Evolutionary conservation across 2,329 filamentous ascomycete genomes (phyloP), one percentile per base, ranked within the genome.

Genomic region (Chrysoporthe austroafricana): DNA sequence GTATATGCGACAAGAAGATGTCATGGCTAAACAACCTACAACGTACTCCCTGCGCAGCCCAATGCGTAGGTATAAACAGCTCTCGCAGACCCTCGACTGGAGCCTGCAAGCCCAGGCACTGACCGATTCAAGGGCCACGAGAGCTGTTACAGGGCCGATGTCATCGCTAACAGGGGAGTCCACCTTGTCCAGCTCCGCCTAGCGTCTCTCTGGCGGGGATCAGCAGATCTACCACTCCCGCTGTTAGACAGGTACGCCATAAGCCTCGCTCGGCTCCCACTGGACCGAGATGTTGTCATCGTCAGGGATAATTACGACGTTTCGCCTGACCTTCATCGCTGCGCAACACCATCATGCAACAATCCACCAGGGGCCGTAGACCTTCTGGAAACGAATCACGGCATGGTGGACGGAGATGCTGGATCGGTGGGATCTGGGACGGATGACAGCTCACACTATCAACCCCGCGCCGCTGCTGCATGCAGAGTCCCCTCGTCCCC

Each of bases 241-340:
- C 36, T 58, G 21, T 16, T 36, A 32, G 16, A 18, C 43, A 26
- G 21, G 42, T 50, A 21, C 32, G 5, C 2, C 13, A 48, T 13
- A 11, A 44, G 4, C 26, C 9, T 36, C 26, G 21, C 57, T 26
- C 32, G 60, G 43, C 34, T 48, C 54, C 50, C 26, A 67, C 64
- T 67, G 64, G 67, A 42, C 26, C 39, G 39, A 57, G 43, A 68
- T 70, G 66, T 60, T 57, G 63, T 48, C 50, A 68, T 68, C 21
- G 39, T 16, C 59, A 57, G 57, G 65, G 50, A 21, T 11, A 3
- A 67, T 67, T 48, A 62, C 57, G 62, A 64, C 48, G 42, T 21
- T 14, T 56, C 26, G 21, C 26, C 50, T 26, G 16, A 26, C 26
- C n/a, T 44, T 56, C 63, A 26, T 50, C 13, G 39, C 48, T 56